phyloP scores from a whole-genome alignment of 1,284 basidiomycete genomes.

The Austroboletus niveus region DNA sequence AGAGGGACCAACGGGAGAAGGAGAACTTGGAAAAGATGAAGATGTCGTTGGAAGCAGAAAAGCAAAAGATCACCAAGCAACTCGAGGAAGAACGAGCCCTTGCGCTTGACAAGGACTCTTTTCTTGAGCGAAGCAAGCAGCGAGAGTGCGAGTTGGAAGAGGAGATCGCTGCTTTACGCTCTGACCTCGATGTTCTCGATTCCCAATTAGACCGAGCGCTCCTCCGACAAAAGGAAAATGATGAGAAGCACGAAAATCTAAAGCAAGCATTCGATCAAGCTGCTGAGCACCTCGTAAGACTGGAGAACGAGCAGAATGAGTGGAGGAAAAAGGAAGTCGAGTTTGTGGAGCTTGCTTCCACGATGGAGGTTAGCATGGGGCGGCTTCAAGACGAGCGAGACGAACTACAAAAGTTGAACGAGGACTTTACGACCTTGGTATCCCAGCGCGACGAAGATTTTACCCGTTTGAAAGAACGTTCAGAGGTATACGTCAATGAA shows the following conservation, averaged over 20 bases:
- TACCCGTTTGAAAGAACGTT: slow-evolving; percentile 71
- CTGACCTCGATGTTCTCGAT: slow-evolving; percentile 83
- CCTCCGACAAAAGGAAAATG: slow-evolving; percentile 71
- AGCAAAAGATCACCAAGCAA: slow-evolving; percentile 77
- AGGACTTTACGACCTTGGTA: slow-evolving; percentile 73
- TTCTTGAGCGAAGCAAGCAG: slow-evolving; percentile 85
- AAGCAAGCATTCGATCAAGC: slow-evolving; percentile 77
- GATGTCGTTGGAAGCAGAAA: slow-evolving; percentile 79
- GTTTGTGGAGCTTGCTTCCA: slow-evolving; percentile 51
- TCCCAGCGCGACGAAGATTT: slow-evolving; percentile 82
- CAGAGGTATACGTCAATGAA: slow-evolving; percentile 66
- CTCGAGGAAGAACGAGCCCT: slow-evolving; percentile 83
- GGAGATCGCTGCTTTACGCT: slow-evolving; percentile 77
- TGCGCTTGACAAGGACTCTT: slow-evolving; percentile 79
- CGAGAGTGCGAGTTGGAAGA: slow-evolving; percentile 85
- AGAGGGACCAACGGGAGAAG: slow-evolving; percentile 80
- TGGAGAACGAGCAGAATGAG: slow-evolving; percentile 76
- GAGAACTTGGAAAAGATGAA: slow-evolving; percentile 77
- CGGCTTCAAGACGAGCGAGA: slow-evolving; percentile 55
- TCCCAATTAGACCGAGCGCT: slow-evolving; percentile 83
- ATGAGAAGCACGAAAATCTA: slow-evolving; percentile 74
- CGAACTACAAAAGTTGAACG: slow-evolving; percentile 61
- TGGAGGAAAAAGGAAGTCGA: slow-evolving; percentile 64
- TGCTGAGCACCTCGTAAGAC: slow-evolving; percentile 75
- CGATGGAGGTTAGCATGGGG: slow-evolving; percentile 64